These are phyloP conservation scores for Epithele typhae DNA, from an alignment of 768 basidiomycete genomes.

Conservation along the genomic window DNA sequence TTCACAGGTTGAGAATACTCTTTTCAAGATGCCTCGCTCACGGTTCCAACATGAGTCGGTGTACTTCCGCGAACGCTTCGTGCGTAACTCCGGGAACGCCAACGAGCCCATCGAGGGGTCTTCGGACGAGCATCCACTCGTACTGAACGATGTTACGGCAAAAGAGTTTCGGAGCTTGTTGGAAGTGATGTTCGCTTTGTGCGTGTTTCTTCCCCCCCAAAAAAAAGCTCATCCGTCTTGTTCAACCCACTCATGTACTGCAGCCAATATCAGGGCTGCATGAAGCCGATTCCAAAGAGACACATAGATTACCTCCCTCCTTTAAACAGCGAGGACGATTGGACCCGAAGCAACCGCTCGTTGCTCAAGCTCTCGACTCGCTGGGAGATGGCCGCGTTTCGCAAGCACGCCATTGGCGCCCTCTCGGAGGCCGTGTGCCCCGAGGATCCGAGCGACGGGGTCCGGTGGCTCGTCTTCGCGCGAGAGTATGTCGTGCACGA, in stretches of 20 bases:
- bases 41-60: conserved; percentile 15
- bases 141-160: conserved; percentile 7
- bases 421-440: conserved; percentile 9
- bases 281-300: not conserved
- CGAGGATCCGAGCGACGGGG: conserved; percentile 8
- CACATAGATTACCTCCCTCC: conserved; percentile 12
- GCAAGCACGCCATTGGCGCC: conserved; percentile 12
- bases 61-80: conserved; percentile 19
- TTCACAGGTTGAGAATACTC: conserved; percentile 12
- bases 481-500: conserved; percentile 14
- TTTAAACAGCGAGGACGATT: not conserved
- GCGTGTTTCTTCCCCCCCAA: not conserved
- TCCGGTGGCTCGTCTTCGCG: conserved; percentile 16
- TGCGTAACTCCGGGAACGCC: not conserved
- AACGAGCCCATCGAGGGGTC: conserved; percentile 12
- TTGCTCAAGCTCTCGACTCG: conserved; percentile 14
- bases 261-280: not conserved
- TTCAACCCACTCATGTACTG: too few relatives aligned
- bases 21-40: conserved; percentile 19
- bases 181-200: conserved; percentile 19
- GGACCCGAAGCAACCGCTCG: conserved; percentile 10
- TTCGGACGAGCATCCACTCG: conserved; percentile 16
- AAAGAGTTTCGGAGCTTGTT: conserved; percentile 17
- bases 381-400: conserved; percentile 5
- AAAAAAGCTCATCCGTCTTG: not conserved